Evolutionary conservation across 371 early-diverging fungal species (phyloP).

Genomic region (Mortierella sp.): DNA sequence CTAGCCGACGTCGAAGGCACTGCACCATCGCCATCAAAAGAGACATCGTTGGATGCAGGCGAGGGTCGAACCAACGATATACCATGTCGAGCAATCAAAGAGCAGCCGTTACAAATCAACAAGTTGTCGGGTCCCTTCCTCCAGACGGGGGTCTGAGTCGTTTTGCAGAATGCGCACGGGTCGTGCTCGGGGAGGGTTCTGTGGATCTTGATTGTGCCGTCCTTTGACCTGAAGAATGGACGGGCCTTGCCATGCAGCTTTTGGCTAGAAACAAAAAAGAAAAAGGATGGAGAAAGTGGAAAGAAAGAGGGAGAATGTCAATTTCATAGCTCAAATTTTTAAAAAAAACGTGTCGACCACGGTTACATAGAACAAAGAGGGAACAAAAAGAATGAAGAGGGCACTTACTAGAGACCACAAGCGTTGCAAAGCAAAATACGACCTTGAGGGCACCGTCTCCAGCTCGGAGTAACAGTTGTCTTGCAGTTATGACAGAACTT

Average conservation of each 20-base stretch:
- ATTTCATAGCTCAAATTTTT: not conserved
- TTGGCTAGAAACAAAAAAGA: slow-evolving; percentile 15
- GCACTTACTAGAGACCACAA: slow-evolving; percentile 48
- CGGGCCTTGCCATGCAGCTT: slow-evolving; percentile 48
- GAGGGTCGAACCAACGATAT: not conserved
- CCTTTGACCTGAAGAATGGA: slow-evolving; percentile 44
- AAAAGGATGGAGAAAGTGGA: not conserved
- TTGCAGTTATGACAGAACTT: slow-evolving; percentile 45
- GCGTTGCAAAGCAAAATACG: slow-evolving; percentile 51
- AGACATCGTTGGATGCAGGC: not conserved
- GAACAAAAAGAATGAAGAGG: not conserved
- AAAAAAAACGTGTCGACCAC: not conserved
- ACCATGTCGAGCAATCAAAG: not conserved
- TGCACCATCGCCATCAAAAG: not conserved
- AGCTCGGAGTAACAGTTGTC: slow-evolving; percentile 49
- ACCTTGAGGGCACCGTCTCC: slow-evolving; percentile 50
- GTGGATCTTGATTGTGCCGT: slow-evolving; percentile 54
- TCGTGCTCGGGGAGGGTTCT: slow-evolving; percentile 31
- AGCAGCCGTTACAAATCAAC: slow-evolving; percentile 31
- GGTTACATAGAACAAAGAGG: not conserved
- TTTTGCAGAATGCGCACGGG: slow-evolving; percentile 31
- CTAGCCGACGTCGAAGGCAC: not conserved
- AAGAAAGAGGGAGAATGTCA: too few species aligned
- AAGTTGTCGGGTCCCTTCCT: slow-evolving; percentile 15
- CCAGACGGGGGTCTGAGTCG: slow-evolving; percentile 37